phyloP scores from a whole-genome alignment of 2,329 filamentous ascomycete species.

The Pseudogymnoascus sp. region DNA sequence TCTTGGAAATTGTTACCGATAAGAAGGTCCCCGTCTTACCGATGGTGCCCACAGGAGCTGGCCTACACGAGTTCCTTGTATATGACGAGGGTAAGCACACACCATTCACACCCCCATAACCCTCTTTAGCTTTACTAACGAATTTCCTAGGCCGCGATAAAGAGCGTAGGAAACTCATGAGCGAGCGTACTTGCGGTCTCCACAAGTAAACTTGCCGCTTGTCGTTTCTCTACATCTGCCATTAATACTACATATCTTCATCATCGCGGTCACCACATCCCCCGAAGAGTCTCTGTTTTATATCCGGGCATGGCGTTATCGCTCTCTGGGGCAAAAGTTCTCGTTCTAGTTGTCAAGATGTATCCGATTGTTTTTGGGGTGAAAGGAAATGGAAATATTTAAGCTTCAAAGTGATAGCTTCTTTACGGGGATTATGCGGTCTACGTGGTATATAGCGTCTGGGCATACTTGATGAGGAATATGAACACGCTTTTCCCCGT shows the following conservation, averaged over 20 bases:
- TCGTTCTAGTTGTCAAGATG: constrained; percentile 9
- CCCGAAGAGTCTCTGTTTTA: constrained; percentile 8
- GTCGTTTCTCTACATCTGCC: constrained; percentile 3
- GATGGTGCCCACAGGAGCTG: constrained; percentile 87
- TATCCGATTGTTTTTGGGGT: neutral
- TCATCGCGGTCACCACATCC: constrained; percentile 3
- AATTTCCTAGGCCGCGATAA: constrained; percentile 55
- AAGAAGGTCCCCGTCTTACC: constrained; percentile 91
- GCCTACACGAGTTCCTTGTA: constrained; percentile 85
- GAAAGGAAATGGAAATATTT: constrained; percentile 8
- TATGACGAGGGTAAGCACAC: constrained; percentile 66
- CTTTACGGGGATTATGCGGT: constrained; percentile 5
- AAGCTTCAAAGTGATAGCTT: neutral
- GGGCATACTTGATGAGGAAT: constrained; percentile 1
- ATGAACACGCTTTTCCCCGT: constrained; percentile 1
- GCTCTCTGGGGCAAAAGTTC: constrained; percentile 9
- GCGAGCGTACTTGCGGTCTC: constrained; percentile 50
- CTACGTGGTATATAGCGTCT: constrained; percentile 6
- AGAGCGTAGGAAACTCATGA: constrained; percentile 60
- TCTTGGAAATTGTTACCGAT: constrained; percentile 88
- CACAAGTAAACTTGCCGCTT: constrained; percentile 31
- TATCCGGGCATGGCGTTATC: constrained; percentile 7
- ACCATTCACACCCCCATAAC: constrained; percentile 10
- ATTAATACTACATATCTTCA: constrained; percentile 10
- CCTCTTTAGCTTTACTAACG: constrained; percentile 31